Evolutionary conservation across 202 grass and related monocot genomes (phyloP).

Genomic region (Carex arenaria): DNA sequence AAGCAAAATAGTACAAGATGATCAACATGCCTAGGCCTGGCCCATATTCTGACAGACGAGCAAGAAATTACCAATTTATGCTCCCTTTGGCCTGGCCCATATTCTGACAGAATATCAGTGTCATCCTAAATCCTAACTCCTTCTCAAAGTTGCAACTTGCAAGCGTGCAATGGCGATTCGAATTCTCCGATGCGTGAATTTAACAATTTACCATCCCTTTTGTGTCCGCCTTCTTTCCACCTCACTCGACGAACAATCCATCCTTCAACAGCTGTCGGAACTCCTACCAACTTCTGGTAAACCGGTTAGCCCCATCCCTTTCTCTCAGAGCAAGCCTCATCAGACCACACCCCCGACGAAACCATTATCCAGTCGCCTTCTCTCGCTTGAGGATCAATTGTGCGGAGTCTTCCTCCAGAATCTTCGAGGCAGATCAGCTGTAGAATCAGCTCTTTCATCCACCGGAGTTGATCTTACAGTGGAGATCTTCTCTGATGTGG

Average conservation of each 20-base stretch:
- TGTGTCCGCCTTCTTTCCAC: slow-evolving; percentile 18
- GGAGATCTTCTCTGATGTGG: slow-evolving; percentile 43
- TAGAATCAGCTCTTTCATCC: slow-evolving; percentile 51
- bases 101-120: neutral
- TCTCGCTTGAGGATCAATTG: slow-evolving; percentile 36
- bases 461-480: slow-evolving; percentile 41
- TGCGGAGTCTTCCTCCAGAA: slow-evolving; percentile 63
- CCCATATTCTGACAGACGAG: no score
- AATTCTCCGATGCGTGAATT: neutral
- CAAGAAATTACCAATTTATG: neutral
- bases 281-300: slow-evolving; percentile 18
- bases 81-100: neutral
- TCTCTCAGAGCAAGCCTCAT: neutral
- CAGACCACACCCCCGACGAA: neutral
- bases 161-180: slow-evolving; percentile 25
- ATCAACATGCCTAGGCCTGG: no score
- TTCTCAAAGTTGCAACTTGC: neutral
- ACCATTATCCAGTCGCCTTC: neutral
- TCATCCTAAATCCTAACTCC: neutral
- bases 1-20: no score
- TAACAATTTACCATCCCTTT: neutral
- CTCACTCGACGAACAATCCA: slow-evolving; percentile 23
- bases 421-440: slow-evolving; percentile 29
- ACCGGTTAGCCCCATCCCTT: neutral
- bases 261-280: slow-evolving; percentile 28